Base-by-base conservation (phyloP, 2,329 filamentous ascomycete species). In the Xylariaceae sp. region DNA sequence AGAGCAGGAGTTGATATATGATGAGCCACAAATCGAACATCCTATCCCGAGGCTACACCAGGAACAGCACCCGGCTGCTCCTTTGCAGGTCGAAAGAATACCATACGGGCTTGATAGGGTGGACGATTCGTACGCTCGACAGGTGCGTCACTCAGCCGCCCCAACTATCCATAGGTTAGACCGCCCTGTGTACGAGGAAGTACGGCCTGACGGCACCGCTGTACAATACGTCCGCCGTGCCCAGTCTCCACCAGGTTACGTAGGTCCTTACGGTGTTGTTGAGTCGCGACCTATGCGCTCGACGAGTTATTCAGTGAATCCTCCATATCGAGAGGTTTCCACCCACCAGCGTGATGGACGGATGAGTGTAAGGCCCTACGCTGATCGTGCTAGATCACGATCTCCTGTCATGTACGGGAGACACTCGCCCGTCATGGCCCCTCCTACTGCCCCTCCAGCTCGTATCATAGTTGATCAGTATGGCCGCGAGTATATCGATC, bases 391-490 rank as follows among this genome's bases (percentile, higher is more conserved):
- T 43, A 76, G 77, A 62, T 81, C 80, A 14, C 74, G 77, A 44
- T 83, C 81, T 16, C 79, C 80, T 7, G 62, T 77, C 37, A 68
- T 77, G 65, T 68, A 75, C 60, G 75, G 80, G 59, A 69, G 75
- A 61, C 69, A 75, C 63, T 69, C 78, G 16, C 75, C 81, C 29
- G 75, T 78, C n/a, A 79, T 84, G 75, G 75, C 78, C 78, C 45
- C 78, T 78, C 65, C 72, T 78, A 56, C 78, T 48, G 79, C 83
- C 6, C 80, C 83, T 18, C 76, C 83, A 44, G 78, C 87, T 52
- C 85, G 88, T 59, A 88, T 96, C 60, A 81, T 96, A 32, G 80
- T 96, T 52, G 93, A 97, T 73, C 86, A 90, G 59, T 90, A 87
- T 72, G 92, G 92, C 41, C 90, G 90, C 70, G 86, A 91, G 70